These are phyloP conservation scores for Yamadazyma membranifaciens DNA, from an alignment of 1,139 yeast genomes.

Conservation along the genomic window DNA sequence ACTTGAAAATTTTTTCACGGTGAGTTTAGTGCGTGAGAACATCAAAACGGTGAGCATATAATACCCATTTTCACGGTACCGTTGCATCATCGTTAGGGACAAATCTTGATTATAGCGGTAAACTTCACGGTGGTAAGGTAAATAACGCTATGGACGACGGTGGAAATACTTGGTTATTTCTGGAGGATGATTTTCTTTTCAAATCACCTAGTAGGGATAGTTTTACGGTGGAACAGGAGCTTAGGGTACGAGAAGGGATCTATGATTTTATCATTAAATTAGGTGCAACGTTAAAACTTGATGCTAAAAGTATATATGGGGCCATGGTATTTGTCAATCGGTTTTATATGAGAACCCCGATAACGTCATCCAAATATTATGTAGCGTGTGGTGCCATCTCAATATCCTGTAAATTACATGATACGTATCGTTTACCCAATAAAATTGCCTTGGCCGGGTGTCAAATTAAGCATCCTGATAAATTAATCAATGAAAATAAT, in stretches of 20 bases:
- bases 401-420: slow-evolving; percentile 43
- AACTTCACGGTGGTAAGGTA: too few relatives aligned
- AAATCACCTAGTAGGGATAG: slow-evolving; percentile 31
- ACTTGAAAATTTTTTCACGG: slow-evolving; percentile 2
- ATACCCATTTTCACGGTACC: not conserved
- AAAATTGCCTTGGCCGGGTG: slow-evolving; percentile 43
- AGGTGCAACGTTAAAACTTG: slow-evolving; percentile 40
- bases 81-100: too few relatives aligned
- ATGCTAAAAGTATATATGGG: slow-evolving; percentile 43
- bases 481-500: slow-evolving; percentile 39
- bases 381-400: slow-evolving; percentile 48
- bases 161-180: slow-evolving; percentile 33
- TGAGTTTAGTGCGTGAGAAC: not conserved
- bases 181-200: slow-evolving; percentile 30
- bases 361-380: slow-evolving; percentile 44
- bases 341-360: slow-evolving; percentile 44
- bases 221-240: slow-evolving; percentile 32
- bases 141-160: not conserved
- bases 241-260: slow-evolving; percentile 37
- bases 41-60: not conserved
- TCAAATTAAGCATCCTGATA: slow-evolving; percentile 31
- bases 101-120: too few relatives aligned
- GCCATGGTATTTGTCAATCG: slow-evolving; percentile 42
- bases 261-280: slow-evolving; percentile 40
- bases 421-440: slow-evolving; percentile 44